Evolutionary conservation across 805 yeast species (phyloP).

Genomic region (Nakazawaea molendinolei): DNA sequence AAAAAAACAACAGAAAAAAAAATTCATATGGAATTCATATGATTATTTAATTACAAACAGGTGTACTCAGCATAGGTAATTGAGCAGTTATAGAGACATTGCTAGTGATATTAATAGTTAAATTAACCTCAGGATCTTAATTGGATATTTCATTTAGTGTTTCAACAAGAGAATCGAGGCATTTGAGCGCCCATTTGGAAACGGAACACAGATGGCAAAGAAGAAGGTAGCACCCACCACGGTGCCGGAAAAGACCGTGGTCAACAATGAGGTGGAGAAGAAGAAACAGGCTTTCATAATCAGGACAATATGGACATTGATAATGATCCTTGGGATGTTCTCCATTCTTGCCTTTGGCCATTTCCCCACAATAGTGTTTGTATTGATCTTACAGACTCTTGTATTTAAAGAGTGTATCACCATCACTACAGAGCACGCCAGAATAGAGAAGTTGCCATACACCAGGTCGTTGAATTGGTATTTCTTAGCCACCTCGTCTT

Average conservation of each 20-base stretch:
- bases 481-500: slow-evolving; percentile 78
- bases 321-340: slow-evolving; percentile 77
- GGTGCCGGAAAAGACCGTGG: slow-evolving; percentile 1
- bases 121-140: too few species aligned
- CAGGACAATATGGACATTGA: slow-evolving; percentile 88
- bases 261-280: slow-evolving; percentile 41
- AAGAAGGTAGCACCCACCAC: neutral
- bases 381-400: slow-evolving; percentile 67
- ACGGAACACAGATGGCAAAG: neutral
- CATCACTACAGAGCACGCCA: slow-evolving; percentile 71
- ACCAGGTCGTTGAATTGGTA: slow-evolving; percentile 90
- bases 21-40: too few species aligned
- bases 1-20: too few species aligned
- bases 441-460: slow-evolving; percentile 75
- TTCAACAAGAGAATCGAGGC: too few species aligned
- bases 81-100: too few species aligned
- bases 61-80: too few species aligned
- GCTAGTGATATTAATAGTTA: too few species aligned
- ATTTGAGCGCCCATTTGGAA: too few species aligned
- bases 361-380: slow-evolving; percentile 65
- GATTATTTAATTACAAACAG: too few species aligned
- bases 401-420: slow-evolving; percentile 90
- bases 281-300: slow-evolving; percentile 80
- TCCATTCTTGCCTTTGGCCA: slow-evolving; percentile 77
- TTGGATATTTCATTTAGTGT: too few species aligned